A percentile compares a stretch with the other conserved stretches of the same genome.
phyloP scores from a whole-genome alignment of 129 eudicot genomes.

The Logfia minima region DNA sequence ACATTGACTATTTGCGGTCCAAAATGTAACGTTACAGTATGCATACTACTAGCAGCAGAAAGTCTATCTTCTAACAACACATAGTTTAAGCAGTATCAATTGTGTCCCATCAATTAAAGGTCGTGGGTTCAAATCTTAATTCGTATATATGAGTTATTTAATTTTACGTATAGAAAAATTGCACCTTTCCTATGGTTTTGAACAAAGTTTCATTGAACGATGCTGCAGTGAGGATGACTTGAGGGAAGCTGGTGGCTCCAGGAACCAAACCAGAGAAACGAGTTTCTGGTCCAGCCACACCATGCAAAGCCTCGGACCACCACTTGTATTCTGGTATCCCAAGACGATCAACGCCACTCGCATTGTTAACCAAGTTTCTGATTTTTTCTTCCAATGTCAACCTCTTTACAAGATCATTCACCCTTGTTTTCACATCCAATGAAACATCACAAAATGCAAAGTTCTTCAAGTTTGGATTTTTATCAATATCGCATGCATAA shows the following conservation, averaged over 20 bases:
- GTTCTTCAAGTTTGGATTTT: conserved; percentile 39
- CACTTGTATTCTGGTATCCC: conserved; percentile 84
- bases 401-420: conserved; percentile 58
- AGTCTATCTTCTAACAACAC: too few relatives aligned
- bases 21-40: too few relatives aligned
- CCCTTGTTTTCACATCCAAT: conserved; percentile 50
- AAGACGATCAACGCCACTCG: conserved; percentile 56
- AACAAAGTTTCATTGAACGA: conserved; percentile 68
- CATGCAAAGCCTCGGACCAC: conserved; percentile 97
- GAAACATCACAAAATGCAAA: conserved; percentile 61
- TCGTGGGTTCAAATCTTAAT: too few relatives aligned
- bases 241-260: conserved; percentile 93
- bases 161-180: background rate
- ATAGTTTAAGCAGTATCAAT: background rate
- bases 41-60: too few relatives aligned
- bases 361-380: conserved; percentile 47
- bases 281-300: conserved; percentile 72
- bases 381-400: conserved; percentile 75
- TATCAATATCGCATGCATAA: background rate
- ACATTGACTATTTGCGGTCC: too few relatives aligned
- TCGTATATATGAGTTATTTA: background rate
- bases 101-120: too few relatives aligned
- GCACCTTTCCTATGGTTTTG: conserved; percentile 71
- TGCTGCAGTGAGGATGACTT: conserved; percentile 68
- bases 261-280: conserved; percentile 51